Evolutionary conservation across 1,284 basidiomycete genomes (phyloP), one percentile per base, ranked within the genome.

Genomic region (Salmacisia buchloeana): DNA sequence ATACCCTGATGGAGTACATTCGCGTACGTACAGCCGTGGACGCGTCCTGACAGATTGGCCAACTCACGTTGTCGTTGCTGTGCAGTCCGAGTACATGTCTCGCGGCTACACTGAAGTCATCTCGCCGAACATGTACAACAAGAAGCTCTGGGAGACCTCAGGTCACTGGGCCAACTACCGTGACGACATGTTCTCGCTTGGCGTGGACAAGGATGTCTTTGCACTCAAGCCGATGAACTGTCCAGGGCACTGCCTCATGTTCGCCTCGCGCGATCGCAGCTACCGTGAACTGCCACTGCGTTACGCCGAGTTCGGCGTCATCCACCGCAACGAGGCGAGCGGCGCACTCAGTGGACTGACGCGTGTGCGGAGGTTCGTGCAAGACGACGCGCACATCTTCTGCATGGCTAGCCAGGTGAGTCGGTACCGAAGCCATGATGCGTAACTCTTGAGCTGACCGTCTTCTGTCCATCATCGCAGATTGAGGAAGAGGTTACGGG

Each of bases 381-480:
- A 98, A 83, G 96, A 98, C 80, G 96, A 99, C 79, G 94, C 90
- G 0, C 92, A 94, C 77, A 85, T 97, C 64, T 98, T 98, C 85
- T 98, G 96, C 81, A 94, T 92, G 85, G 88, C 89, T n/a, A 87
- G 88, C 27, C 91, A 92, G 84, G 89, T 89, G 59, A 46, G 81
- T 61, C 35, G 46, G 46, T 46, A 3, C 13, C 4, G 39, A 1
- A 12, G 4, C 25, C 15, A 10, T 35, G 25, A 5, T 15, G 15
- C 7, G 18, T 52, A 33, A 15, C 25, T 25, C 23, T 10, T 27
- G 15, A 10, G 4, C 25, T 52, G 31, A 52, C 5, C 54, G 9
- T 5, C n/a, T 59, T 7, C 36, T 21, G 13, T 21, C 34, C 38
- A 5, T 58, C n/a, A n/a, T 64, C 29, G 43, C 81, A 94, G 88